A percentile compares a stretch with the other conserved stretches of the same genome.
Evolutionary conservation across 2,329 filamentous ascomycete genomes (phyloP).

Genomic region (Neonectria magnoliae): DNA sequence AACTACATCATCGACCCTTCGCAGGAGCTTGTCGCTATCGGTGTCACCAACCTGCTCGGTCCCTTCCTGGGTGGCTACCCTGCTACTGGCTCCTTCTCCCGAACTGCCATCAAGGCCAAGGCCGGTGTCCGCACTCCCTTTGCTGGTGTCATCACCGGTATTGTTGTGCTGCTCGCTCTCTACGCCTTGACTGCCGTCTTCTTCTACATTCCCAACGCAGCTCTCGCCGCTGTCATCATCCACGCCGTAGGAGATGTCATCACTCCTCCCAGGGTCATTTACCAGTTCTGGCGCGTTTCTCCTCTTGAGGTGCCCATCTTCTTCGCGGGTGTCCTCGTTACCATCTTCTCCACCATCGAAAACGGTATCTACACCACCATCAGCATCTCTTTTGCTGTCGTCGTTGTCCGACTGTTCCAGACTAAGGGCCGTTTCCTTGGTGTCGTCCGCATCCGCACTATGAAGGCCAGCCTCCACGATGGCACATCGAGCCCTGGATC

Average conservation of each 20-base stretch:
- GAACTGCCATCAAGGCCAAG: slow-evolving; percentile 95
- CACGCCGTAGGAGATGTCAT: slow-evolving; percentile 90
- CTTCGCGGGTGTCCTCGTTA: slow-evolving; percentile 84
- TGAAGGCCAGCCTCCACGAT: slow-evolving; percentile 79
- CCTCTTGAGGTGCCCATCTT: slow-evolving; percentile 87
- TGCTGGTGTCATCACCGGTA: slow-evolving; percentile 83
- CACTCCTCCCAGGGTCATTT: slow-evolving; percentile 82
- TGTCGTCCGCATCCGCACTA: slow-evolving; percentile 82
- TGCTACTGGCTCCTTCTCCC: slow-evolving; percentile 88
- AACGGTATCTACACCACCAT: slow-evolving; percentile 88
- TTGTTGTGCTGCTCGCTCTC: slow-evolving; percentile 84
- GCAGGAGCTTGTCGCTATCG: slow-evolving; percentile 82
- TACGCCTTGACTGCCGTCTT: slow-evolving; percentile 87
- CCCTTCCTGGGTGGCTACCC: slow-evolving; percentile 86
- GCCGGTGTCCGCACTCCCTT: slow-evolving; percentile 88
- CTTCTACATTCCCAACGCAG: slow-evolving; percentile 85
- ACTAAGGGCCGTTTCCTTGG: slow-evolving; percentile 83
- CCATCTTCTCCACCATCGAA: slow-evolving; percentile 83
- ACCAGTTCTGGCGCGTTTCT: slow-evolving; percentile 88
- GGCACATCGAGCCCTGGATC: slow-evolving; percentile 39
- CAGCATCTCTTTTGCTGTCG: slow-evolving; percentile 72
- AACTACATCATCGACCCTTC: slow-evolving; percentile 85
- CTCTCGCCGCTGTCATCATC: slow-evolving; percentile 85
- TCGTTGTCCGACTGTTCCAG: slow-evolving; percentile 82
- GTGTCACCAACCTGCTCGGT: slow-evolving; percentile 77